Evolutionary conservation across 208 protist species (phyloP), one percentile per base, ranked within the genome.

Genomic region (Leishmania gerbilli): DNA sequence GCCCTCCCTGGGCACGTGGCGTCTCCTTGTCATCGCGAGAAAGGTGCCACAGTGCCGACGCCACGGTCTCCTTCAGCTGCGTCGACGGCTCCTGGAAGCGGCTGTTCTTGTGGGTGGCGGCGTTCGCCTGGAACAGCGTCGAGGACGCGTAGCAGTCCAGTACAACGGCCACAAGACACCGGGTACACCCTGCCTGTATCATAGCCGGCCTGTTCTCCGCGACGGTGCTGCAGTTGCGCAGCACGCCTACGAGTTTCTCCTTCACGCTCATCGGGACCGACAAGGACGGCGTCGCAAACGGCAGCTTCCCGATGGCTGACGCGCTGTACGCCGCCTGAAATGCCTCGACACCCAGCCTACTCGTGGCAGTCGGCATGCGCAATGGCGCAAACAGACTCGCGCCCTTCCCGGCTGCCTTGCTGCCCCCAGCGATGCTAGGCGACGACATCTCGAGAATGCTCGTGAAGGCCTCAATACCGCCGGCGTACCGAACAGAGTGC

Each of bases 161-260:
- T 47, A 97, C 84, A 27, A 93, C 88, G n/a, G 90, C 79, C 19
- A 95, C 89, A n/a, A 98, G 84, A 58, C 84, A 87, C 15, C 84
- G 80, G 21, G 97, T 92, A 34, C 87, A 95, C 24, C 87, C 88
- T 7, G 80, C 78, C 47, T 87, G 58, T 21, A 97, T 87, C 80
- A 98, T 88, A 15, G 80, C 69, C 6, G 79, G 82, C 19, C 94
- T 81, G 81, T 97, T 98, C 79, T 97, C 95, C 9, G 86, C 86
- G 2, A 95, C 85, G 1, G 93, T 98, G 67, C 89, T 92, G 78
- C 95, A 98, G 85, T 97, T 97, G 68, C 95, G 91, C 74, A 98
- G 75, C 64, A 98, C 90, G n/a, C 93, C 95, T 45, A 95, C 89
- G 27, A 98, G 74, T 78, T 96, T 98, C 77, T 98, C 93, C 79